Conservation (phyloP, 1,284 basidiomycete genomes). For the Ustilago shanxiensis region DNA sequence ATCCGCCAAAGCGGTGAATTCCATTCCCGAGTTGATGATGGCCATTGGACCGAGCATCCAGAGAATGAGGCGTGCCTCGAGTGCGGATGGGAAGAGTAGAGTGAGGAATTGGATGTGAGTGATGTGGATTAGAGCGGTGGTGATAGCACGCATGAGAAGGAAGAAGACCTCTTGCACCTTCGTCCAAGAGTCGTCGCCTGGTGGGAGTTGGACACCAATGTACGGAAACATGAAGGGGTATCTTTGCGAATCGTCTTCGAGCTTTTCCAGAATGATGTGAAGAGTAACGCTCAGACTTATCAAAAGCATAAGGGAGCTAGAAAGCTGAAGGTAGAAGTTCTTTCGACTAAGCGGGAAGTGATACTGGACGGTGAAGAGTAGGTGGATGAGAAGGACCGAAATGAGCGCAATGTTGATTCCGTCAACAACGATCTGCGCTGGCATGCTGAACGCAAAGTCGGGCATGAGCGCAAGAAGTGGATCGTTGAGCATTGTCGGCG, state of each 20-base stretch:
- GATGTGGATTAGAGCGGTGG: conserved; percentile 86
- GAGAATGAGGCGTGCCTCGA: conserved; percentile 90
- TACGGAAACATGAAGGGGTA: conserved; percentile 98
- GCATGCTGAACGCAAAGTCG: conserved; percentile 80
- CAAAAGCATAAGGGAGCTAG: conserved; percentile 83
- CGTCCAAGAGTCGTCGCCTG: conserved; percentile 81
- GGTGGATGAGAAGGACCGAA: conserved; percentile 87
- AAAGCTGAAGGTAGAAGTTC: conserved; percentile 90
- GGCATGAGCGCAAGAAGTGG: conserved; percentile 61
- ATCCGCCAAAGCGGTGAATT: conserved; percentile 80
- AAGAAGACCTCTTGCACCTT: conserved; percentile 80
- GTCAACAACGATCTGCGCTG: conserved; percentile 88
- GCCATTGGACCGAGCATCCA: conserved; percentile 89
- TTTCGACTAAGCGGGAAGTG: conserved; percentile 92
- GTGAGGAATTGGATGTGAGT: conserved; percentile 99
- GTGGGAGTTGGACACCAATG: conserved; percentile 78
- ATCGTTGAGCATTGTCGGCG: conserved; percentile 45
- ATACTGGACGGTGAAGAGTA: conserved; percentile 94
- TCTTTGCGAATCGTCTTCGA: conserved; percentile 76
- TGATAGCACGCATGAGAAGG: conserved; percentile 87
- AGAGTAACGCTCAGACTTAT: conserved; percentile 63
- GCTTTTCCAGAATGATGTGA: conserved; percentile 77
- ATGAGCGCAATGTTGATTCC: conserved; percentile 90
- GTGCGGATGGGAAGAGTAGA: conserved; percentile 90
- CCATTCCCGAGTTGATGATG: conserved; percentile 84